Conservation (phyloP, 305 asterid species). For the Fraxinus latifolia region DNA sequence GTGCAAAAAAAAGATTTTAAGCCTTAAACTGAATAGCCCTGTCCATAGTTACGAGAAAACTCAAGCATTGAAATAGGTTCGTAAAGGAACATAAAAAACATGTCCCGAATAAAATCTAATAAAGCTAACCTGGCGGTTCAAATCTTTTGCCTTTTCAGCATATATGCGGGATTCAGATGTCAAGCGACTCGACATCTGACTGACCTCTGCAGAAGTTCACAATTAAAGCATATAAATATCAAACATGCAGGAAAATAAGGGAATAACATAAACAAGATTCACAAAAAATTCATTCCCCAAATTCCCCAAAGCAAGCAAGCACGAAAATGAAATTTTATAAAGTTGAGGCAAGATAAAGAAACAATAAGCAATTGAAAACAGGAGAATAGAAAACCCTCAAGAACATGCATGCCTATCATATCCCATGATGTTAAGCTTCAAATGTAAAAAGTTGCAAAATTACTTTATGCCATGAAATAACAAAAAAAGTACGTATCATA, state of each 20-base stretch:
- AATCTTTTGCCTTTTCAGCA: constrained; percentile 74
- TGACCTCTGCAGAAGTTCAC: constrained; percentile 68
- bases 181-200: constrained; percentile 88
- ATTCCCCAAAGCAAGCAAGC: not conserved
- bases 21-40: constrained; percentile 3
- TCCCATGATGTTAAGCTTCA: not conserved
- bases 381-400: not conserved
- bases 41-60: not conserved
- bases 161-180: constrained; percentile 88
- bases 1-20: not conserved
- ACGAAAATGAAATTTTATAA: not conserved
- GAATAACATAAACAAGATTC: not conserved
- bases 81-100: not conserved
- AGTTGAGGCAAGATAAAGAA: constrained; percentile 7
- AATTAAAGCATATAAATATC: constrained; percentile 14
- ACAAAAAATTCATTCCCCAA: not conserved
- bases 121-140: constrained; percentile 80
- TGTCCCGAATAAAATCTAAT: not conserved
- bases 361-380: not conserved
- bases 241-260: constrained; percentile 9
- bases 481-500: not conserved
- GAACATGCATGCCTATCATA: not conserved
- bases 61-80: not conserved
- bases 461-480: not conserved
- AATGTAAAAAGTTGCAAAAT: not conserved